A percentile compares a stretch with the other conserved stretches of the same genome.
Evolutionary conservation across 2,329 filamentous ascomycete genomes (phyloP).

Genomic region (Trichothecium sympodiale): DNA sequence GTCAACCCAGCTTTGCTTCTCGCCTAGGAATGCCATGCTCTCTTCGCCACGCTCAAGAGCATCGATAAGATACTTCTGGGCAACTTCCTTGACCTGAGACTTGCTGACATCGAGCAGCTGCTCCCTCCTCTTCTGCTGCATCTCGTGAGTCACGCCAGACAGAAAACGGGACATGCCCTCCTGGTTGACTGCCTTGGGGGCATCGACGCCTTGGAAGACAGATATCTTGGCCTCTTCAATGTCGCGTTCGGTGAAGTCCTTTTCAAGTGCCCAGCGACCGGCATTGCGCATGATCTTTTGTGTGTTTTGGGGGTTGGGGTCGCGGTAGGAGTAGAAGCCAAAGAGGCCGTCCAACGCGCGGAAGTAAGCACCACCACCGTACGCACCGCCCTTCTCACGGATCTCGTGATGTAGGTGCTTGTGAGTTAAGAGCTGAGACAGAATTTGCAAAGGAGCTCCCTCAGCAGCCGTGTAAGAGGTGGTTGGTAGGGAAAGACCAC

Average conservation of each 20-base stretch:
- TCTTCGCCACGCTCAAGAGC: conserved; percentile 47
- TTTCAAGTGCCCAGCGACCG: conserved; percentile 72
- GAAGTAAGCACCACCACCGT: conserved; percentile 82
- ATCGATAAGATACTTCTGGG: conserved; percentile 71
- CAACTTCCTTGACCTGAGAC: conserved; percentile 68
- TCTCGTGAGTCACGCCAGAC: conserved; percentile 73
- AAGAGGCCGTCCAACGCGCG: conserved; percentile 74
- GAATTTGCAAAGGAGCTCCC: conserved; percentile 73
- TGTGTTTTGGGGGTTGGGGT: conserved; percentile 87
- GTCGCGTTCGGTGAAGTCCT: conserved; percentile 71
- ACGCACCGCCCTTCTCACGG: conserved; percentile 92
- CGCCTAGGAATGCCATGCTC: conserved; percentile 65
- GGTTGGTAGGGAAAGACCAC: conserved; percentile 70
- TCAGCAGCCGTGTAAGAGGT: conserved; percentile 69
- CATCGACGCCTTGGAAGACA: conserved; percentile 86
- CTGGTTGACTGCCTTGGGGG: conserved; percentile 73
- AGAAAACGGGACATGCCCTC: conserved; percentile 84
- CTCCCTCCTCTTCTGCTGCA: conserved; percentile 77
- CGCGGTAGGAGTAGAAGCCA: conserved; percentile 92
- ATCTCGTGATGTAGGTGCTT: conserved; percentile 97
- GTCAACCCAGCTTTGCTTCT: conserved; percentile 71
- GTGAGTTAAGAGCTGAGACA: conserved; percentile 87
- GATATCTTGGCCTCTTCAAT: conserved; percentile 93
- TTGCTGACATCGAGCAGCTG: conserved; percentile 77
- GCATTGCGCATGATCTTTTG: conserved; percentile 74